Percentiles rank a stretch among this genome's conserved stretches.
Conservation (phyloP, 2,329 filamentous ascomycete species). For the Zymoseptoria pseudotritici region DNA sequence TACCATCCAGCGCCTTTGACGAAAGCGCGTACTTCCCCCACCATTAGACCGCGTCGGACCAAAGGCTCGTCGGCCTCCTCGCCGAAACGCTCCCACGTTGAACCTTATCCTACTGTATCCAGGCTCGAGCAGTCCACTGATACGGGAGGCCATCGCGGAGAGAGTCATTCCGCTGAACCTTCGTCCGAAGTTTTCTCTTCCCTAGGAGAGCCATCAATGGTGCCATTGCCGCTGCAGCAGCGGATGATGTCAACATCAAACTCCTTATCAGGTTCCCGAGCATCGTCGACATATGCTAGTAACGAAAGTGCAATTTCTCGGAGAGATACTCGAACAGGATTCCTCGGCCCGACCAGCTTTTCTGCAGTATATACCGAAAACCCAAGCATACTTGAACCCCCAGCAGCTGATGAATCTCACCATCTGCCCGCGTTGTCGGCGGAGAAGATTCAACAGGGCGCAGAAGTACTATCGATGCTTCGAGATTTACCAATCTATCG, state of each 20-base stretch:
- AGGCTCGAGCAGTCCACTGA: neutral
- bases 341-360: slow-evolving; percentile 28
- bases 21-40: slow-evolving; percentile 13
- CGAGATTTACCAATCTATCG: slow-evolving; percentile 27
- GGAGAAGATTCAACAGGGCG: slow-evolving; percentile 28
- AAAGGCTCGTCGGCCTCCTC: slow-evolving; percentile 2
- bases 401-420: slow-evolving; percentile 18
- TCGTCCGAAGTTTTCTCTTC: neutral
- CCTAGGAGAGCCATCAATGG: slow-evolving; percentile 2
- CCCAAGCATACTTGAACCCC: slow-evolving; percentile 17
- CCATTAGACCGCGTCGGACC: slow-evolving; percentile 11
- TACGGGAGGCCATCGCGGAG: too few species aligned
- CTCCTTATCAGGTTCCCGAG: slow-evolving; percentile 4
- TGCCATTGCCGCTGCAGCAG: slow-evolving; percentile 3
- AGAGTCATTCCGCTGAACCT: too few species aligned
- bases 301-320: slow-evolving; percentile 21
- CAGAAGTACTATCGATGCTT: slow-evolving; percentile 27
- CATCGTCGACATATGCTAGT: slow-evolving; percentile 14
- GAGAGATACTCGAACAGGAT: slow-evolving; percentile 25
- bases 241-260: slow-evolving; percentile 7
- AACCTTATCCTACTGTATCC: slow-evolving; percentile 7
- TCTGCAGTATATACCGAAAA: slow-evolving; percentile 30
- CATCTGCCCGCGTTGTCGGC: slow-evolving; percentile 21
- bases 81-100: slow-evolving; percentile 4
- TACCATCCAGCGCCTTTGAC: slow-evolving; percentile 31